These are phyloP conservation scores for Blastobotrys mokoenaii DNA, from an alignment of 805 yeast species.

Conservation along the genomic window DNA sequence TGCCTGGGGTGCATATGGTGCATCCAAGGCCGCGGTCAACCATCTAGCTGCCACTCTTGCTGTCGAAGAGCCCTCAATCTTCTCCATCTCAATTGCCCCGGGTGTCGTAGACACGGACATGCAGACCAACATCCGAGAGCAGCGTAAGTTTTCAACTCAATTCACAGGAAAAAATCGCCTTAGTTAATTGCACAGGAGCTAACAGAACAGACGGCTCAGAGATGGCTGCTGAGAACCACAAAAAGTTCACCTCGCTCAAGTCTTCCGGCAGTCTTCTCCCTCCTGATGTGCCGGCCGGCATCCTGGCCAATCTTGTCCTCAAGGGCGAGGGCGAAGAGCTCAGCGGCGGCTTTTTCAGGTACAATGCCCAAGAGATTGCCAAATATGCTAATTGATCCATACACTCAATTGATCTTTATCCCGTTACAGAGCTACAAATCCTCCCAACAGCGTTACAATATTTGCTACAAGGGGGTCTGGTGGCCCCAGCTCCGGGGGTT, in stretches of 20 bases:
- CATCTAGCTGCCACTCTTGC: constrained; percentile 62
- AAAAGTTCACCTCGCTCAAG: constrained; percentile 59
- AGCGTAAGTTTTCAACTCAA: constrained; percentile 28
- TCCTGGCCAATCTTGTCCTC: constrained; percentile 59
- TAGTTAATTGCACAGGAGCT: too few species aligned
- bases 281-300: constrained; percentile 64
- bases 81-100: constrained; percentile 73
- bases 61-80: constrained; percentile 54
- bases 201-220: constrained; percentile 33
- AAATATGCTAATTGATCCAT: neutral
- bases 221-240: constrained; percentile 54
- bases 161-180: too few species aligned
- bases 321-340: constrained; percentile 47
- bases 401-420: too few species aligned
- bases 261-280: constrained; percentile 47
- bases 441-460: too few species aligned
- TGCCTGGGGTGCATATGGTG: constrained; percentile 90
- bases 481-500: too few species aligned
- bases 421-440: too few species aligned
- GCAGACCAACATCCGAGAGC: constrained; percentile 74
- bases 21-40: constrained; percentile 87
- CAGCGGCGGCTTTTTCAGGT: constrained; percentile 64
- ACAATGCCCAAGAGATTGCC: constrained; percentile 19
- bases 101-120: constrained; percentile 90
- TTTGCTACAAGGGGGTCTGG: too few species aligned